Percentiles rank a stretch among this genome's conserved stretches.
phyloP scores from a whole-genome alignment of 345 rosid genomes.

The Moricandia arvensis region DNA sequence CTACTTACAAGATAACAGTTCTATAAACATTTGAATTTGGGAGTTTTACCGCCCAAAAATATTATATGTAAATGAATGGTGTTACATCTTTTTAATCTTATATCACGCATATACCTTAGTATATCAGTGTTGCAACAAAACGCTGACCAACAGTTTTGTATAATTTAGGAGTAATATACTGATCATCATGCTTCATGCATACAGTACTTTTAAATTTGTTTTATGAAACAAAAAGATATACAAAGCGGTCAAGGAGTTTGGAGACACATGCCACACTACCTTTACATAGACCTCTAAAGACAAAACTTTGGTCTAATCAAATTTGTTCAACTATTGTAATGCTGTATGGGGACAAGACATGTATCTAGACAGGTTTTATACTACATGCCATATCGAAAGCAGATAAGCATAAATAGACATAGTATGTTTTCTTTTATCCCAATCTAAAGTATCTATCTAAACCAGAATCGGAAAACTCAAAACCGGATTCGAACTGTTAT shows the following conservation, averaged over 20 bases:
- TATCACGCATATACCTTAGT: neutral
- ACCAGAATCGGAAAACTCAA: too few species aligned
- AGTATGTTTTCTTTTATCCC: too few species aligned
- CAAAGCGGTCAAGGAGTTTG: neutral
- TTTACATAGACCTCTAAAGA: slow-evolving; percentile 13
- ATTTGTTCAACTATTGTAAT: slow-evolving; percentile 17
- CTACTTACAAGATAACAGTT: neutral
- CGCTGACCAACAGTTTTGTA: neutral
- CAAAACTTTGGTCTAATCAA: slow-evolving; percentile 2
- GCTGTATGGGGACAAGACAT: neutral
- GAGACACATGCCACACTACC: slow-evolving; percentile 17
- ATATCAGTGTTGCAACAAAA: neutral
- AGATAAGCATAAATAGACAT: neutral
- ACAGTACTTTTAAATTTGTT: slow-evolving; percentile 4
- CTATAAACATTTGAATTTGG: neutral
- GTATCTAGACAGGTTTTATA: neutral
- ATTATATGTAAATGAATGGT: neutral
- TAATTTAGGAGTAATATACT: neutral
- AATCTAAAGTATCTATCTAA: too few species aligned
- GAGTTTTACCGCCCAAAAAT: neutral
- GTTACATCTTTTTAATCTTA: neutral
- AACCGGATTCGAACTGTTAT: too few species aligned
- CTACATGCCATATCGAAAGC: neutral
- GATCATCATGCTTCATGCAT: neutral
- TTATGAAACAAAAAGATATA: neutral